Percentiles rank a stretch among this genome's conserved stretches.
phyloP scores from a whole-genome alignment of 495 filamentous ascomycete species.

The Pyronema omphalodes region DNA sequence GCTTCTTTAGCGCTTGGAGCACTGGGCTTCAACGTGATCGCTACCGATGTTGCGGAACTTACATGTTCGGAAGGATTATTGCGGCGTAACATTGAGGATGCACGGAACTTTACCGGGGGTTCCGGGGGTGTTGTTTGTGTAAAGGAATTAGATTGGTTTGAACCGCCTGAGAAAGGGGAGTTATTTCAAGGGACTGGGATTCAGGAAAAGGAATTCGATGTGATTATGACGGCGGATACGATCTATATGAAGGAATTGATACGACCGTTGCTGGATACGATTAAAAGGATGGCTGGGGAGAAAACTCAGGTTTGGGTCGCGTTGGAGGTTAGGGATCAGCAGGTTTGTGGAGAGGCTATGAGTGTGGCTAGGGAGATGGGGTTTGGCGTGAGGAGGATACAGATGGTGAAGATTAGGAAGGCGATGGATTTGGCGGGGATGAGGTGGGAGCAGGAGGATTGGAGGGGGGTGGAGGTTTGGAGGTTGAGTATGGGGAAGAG shows the following conservation, averaged over 20 bases:
- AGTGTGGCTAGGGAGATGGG: slow-evolving; percentile 6
- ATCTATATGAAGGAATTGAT: slow-evolving; percentile 12
- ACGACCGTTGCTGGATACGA: slow-evolving; percentile 8
- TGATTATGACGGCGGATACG: slow-evolving; percentile 20
- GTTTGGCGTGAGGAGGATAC: slow-evolving; percentile 14
- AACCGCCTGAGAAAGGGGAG: background rate
- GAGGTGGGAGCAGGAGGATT: slow-evolving; percentile 24
- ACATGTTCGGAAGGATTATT: slow-evolving; percentile 4
- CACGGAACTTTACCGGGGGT: slow-evolving; percentile 1
- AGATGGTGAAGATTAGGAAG: slow-evolving; percentile 27
- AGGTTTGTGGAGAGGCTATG: slow-evolving; percentile 10
- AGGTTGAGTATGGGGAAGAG: slow-evolving; percentile 9
- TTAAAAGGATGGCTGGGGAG: background rate
- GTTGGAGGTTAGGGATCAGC: slow-evolving; percentile 15
- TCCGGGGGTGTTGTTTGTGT: background rate
- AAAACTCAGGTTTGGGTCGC: slow-evolving; percentile 11
- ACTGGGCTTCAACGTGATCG: slow-evolving; percentile 19
- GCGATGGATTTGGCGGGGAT: slow-evolving; percentile 23
- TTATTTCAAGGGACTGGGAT: background rate
- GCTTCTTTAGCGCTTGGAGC: slow-evolving; percentile 15
- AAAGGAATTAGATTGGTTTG: slow-evolving; percentile 12
- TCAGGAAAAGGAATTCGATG: slow-evolving; percentile 1
- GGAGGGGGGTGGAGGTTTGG: slow-evolving; percentile 26
- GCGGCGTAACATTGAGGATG: slow-evolving; percentile 6
- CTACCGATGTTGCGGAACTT: slow-evolving; percentile 15